Percentiles rank a stretch among this genome's conserved stretches.
phyloP scores from a whole-genome alignment of 768 basidiomycete genomes.

The Tylopilus sp. region DNA sequence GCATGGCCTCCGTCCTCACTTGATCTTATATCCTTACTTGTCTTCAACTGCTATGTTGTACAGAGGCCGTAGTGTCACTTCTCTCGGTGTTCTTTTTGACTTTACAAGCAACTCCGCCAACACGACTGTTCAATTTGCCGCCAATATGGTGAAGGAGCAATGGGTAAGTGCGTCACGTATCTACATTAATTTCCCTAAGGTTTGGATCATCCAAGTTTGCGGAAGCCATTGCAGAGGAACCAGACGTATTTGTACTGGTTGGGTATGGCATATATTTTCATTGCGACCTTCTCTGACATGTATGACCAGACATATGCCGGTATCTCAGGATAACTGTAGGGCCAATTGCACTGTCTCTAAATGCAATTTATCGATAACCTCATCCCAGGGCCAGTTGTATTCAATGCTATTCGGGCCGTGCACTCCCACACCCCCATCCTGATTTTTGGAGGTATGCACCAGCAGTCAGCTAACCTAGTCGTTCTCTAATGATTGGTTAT shows the following conservation, averaged over 20 bases:
- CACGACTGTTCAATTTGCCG: constrained; percentile 67
- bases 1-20: no score
- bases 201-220: constrained; percentile 48
- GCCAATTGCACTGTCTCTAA: no score
- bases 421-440: constrained; percentile 73
- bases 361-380: no score
- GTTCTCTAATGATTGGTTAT: not conserved
- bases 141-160: constrained; percentile 70
- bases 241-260: constrained; percentile 73
- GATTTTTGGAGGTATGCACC: no score
- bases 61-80: no score
- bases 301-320: constrained; percentile 75
- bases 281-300: not conserved
- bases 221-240: no score
- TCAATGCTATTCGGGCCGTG: constrained; percentile 66
- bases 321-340: constrained; percentile 64
- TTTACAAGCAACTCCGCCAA: constrained; percentile 66
- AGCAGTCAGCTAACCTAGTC: no score
- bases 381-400: constrained; percentile 66
- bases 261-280: constrained; percentile 41
- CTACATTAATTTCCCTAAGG: not conserved
- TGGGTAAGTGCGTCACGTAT: constrained; percentile 49
- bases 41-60: no score
- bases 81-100: no score
- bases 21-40: no score